Conservation (phyloP, 345 rosid genomes). For the Alliaria petiolata region DNA sequence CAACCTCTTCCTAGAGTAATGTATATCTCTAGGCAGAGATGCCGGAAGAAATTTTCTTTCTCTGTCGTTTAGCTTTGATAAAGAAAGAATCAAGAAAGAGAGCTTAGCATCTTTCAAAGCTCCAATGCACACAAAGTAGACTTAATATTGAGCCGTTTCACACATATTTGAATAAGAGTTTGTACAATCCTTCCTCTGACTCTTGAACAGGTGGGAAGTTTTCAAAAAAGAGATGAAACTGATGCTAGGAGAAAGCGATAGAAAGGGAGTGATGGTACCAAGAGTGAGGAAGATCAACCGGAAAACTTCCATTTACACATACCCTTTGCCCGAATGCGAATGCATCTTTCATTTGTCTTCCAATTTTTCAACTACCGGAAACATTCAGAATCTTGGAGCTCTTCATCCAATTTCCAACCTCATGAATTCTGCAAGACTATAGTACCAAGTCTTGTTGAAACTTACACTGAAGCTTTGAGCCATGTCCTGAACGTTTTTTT, state of each 20-base stretch:
- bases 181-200: neutral
- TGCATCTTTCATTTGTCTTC: constrained; percentile 57
- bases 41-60: neutral
- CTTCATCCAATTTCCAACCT: constrained; percentile 29
- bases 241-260: constrained; percentile 80
- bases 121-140: neutral
- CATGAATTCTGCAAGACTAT: constrained; percentile 17
- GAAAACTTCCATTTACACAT: constrained; percentile 76
- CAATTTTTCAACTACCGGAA: constrained; percentile 38
- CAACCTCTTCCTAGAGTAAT: neutral
- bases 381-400: constrained; percentile 28
- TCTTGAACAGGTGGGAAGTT: constrained; percentile 65
- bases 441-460: neutral
- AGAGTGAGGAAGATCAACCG: constrained; percentile 75
- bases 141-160: neutral
- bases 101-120: neutral
- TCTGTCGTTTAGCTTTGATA: neutral
- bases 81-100: neutral
- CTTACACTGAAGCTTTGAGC: constrained; percentile 6
- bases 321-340: constrained; percentile 82
- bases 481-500: constrained; percentile 2
- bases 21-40: neutral
- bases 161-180: neutral
- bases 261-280: constrained; percentile 81
- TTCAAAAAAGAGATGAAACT: constrained; percentile 62